phyloP scores from a whole-genome alignment of 2,329 filamentous ascomycete genomes.

The Epichloe festucae region DNA sequence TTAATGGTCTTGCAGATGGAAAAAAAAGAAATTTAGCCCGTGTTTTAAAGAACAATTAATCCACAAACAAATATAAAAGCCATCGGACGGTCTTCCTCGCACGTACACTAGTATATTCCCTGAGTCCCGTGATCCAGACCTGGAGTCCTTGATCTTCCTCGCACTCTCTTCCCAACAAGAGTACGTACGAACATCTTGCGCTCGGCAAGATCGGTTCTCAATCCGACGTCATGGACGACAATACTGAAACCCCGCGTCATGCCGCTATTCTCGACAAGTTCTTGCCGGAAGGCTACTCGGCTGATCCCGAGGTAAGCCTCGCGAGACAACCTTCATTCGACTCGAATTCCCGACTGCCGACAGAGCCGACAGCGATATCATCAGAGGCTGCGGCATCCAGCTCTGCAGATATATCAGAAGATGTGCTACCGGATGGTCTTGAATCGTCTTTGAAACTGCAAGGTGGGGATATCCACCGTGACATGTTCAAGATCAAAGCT shows the following conservation, averaged over 20 bases:
- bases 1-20: too few species aligned
- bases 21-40: not conserved
- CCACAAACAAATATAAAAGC: too few species aligned
- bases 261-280: constrained; percentile 25
- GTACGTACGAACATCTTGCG: not conserved
- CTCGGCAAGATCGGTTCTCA: not conserved
- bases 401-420: constrained; percentile 9
- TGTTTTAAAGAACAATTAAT: too few species aligned
- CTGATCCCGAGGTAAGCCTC: constrained; percentile 24
- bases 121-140: not conserved
- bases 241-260: constrained; percentile 16
- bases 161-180: too few species aligned
- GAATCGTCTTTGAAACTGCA: constrained; percentile 57
- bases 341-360: not conserved
- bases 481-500: constrained; percentile 62
- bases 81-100: too few species aligned
- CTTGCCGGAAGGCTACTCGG: constrained; percentile 27
- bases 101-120: too few species aligned
- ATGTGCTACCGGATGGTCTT: constrained; percentile 24
- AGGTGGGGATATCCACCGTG: constrained; percentile 67
- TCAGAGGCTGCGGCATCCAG: not conserved
- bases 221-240: constrained; percentile 15
- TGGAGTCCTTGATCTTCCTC: not conserved
- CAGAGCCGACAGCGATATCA: not conserved
- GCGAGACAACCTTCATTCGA: constrained; percentile 9